Base-by-base conservation (phyloP, 495 filamentous ascomycete genomes). In the Penicillium subrubescens region DNA sequence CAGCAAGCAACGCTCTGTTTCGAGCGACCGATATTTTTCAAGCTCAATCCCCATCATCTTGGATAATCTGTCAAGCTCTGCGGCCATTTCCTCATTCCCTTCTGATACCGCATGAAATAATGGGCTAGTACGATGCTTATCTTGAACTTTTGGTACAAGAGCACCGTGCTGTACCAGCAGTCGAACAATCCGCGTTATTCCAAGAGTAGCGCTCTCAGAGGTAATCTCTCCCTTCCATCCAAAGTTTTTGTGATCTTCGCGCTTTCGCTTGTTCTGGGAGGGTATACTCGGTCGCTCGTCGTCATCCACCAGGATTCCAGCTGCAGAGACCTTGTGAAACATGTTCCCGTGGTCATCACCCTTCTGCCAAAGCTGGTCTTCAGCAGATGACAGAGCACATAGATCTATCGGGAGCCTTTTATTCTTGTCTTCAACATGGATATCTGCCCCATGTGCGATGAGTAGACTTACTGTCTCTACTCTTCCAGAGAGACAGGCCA, bases 401-500 rank as follows among this genome's bases (percentile, higher is more conserved):
- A 50, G 29, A 46, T 68, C 39, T 1, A 73, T 29, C 7, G 68
- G 53, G 0, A 50, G 59, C 6, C 7, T 17, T 5, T 46, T 35
- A 0, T 25, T 19, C 8, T 59, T 44, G 61, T 63, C 50, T 59
- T 56, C n/a, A 7, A 46, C 25, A 12, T 57, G 68, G 10, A 70
- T 67, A 61, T 71, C 52, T 4, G 77, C 78, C 7, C 76, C 76
- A n/a, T 72, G 67, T 3, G 69, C 21, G 3, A 81, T 67, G 0
- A 83, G 66, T 2, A 81, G 58, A 3, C 33, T 54, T 23, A 78
- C 73, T 7, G 63, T 76, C 63, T 81, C 75, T 33, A 66, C 53
- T 54, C 75, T 62, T 14, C 77, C 80, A 8, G 74, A 78, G 17
- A 61, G 54, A 67, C 78, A 79, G 3, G 79, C 80, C 11, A 71